Percentiles rank a stretch among this genome's conserved stretches.
phyloP scores from a whole-genome alignment of 257 asterid species.

The Verbascum thapsus region DNA sequence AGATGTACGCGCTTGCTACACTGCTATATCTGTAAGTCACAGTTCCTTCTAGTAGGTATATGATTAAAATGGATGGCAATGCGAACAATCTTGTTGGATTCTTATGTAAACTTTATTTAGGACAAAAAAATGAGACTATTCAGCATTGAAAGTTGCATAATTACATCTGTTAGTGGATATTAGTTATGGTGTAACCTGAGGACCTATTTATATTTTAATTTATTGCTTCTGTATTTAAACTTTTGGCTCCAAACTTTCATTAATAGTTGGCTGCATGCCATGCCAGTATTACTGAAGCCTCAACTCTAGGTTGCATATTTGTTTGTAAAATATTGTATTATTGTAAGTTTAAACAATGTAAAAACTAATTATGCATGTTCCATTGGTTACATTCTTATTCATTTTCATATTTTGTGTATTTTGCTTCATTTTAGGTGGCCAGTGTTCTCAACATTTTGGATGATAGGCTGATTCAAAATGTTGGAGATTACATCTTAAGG shows the following conservation, averaged over 20 bases:
- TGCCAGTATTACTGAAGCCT: not conserved
- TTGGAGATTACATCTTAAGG: constrained; percentile 86
- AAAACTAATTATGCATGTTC: not conserved
- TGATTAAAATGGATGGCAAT: constrained; percentile 15
- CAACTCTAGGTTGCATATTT: not conserved
- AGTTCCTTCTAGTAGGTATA: constrained; percentile 11
- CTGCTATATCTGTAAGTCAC: constrained; percentile 89
- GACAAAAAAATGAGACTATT: not conserved
- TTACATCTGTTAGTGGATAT: not conserved
- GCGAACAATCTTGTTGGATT: not conserved
- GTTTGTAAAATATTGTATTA: not conserved
- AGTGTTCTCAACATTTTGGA: constrained; percentile 86
- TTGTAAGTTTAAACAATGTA: not conserved
- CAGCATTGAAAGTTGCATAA: constrained; percentile 6
- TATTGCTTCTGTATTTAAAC: constrained; percentile 1
- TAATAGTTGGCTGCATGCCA: not conserved
- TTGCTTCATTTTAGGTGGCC: constrained; percentile 70
- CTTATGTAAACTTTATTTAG: not conserved
- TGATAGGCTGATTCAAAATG: constrained; percentile 62
- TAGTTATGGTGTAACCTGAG: not conserved
- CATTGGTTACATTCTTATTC: constrained; percentile 1
- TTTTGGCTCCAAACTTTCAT: not conserved
- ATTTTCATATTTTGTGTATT: constrained; percentile 20
- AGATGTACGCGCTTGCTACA: constrained; percentile 97
- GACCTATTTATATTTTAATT: not conserved